Evolutionary conservation across 1,284 basidiomycete genomes (phyloP), one percentile per base, ranked within the genome.

Genomic region (Heterobasidion parviporum): DNA sequence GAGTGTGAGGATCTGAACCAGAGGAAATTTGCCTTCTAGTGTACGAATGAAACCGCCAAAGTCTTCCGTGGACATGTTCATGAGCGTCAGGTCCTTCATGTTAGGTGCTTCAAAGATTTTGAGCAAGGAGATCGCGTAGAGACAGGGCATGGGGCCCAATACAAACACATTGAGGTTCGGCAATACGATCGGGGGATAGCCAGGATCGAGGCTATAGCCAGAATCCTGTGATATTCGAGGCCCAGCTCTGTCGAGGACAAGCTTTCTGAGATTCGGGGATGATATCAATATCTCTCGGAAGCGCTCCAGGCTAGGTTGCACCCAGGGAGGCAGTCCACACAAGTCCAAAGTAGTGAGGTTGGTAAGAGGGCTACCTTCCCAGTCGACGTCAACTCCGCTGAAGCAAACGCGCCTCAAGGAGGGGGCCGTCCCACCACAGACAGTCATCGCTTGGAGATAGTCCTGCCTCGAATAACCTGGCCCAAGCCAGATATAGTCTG

Each of bases 71-170:
- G 60, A 64, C 58, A 84, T 64, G 58, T 73, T 74, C 73, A 79
- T 74, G 20, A 87, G 62, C 10, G 78, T 79, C 38, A 87, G 65
- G 60, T 81, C 79, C 57, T 72, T 71, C 43, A 84, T 64, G 52
- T 75, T 70, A 9, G 82, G 82, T 5, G 81, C 79, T 26, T 67
- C 59, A 54, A 87, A 16, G 3, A 10, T 10, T 3, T 10, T 16
- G 15, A 18, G 10, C 46, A 48, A 14, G 46, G 10, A 48, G 46
- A 48, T 10, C 15, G n/a, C 9, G 46, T n/a, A 32, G 46, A n/a
- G 46, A 48, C 46, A 3, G 46, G 15, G 12, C 12, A 16, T 4
- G 18, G 15, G 4, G 26, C 46, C 10, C 10, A 48, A n/a, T 15
- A 48, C 38, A 41, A 41, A 7, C 3, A n/a, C n/a, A n/a, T 10